Evolutionary conservation across 352 stramenopile species (phyloP).

Genomic region (Phytophthora quininea): DNA sequence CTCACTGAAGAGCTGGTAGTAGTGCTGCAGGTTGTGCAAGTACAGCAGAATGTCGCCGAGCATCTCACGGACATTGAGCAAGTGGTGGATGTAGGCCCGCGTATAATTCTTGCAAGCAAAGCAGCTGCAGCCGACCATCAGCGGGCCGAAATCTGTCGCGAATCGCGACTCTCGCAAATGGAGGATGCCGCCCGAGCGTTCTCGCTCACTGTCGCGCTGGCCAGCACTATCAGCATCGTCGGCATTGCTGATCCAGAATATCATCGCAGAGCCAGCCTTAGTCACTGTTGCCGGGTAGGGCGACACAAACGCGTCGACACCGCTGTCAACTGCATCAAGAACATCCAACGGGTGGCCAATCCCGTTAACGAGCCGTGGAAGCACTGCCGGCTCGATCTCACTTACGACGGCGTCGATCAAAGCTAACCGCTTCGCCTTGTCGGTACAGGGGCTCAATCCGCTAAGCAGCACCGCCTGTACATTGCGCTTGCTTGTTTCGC

Average conservation of each 20-base stretch:
- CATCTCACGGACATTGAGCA: slow-evolving; percentile 93
- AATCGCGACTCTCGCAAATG: slow-evolving; percentile 73
- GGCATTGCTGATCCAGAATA: slow-evolving; percentile 66
- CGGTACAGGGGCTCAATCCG: slow-evolving; percentile 54
- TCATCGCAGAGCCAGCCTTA: slow-evolving; percentile 50
- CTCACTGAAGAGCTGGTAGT: slow-evolving; percentile 71
- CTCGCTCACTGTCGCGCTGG: slow-evolving; percentile 26
- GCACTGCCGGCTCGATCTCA: slow-evolving; percentile 31
- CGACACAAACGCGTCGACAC: slow-evolving; percentile 76
- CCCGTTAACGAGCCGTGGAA: slow-evolving; percentile 70
- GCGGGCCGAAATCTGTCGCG: slow-evolving; percentile 62
- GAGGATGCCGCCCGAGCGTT: slow-evolving; percentile 57
- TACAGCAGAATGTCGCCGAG: slow-evolving; percentile 92
- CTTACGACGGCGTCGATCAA: slow-evolving; percentile 58
- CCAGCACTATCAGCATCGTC: slow-evolving; percentile 15
- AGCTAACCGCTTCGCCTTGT: slow-evolving; percentile 39
- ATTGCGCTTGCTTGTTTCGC: slow-evolving; percentile 71
- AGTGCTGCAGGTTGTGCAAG: slow-evolving; percentile 84
- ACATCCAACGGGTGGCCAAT: slow-evolving; percentile 73
- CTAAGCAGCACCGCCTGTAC: slow-evolving; percentile 74
- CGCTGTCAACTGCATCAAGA: slow-evolving; percentile 50
- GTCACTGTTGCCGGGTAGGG: slow-evolving; percentile 63
- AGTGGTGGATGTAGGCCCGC: slow-evolving; percentile 92
- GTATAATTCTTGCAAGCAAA: slow-evolving; percentile 79
- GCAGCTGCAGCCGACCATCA: slow-evolving; percentile 71